Evolutionary conservation across 2,329 filamentous ascomycete species (phyloP), one percentile per base, ranked within the genome.

Genomic region (Aspergillus sp.): DNA sequence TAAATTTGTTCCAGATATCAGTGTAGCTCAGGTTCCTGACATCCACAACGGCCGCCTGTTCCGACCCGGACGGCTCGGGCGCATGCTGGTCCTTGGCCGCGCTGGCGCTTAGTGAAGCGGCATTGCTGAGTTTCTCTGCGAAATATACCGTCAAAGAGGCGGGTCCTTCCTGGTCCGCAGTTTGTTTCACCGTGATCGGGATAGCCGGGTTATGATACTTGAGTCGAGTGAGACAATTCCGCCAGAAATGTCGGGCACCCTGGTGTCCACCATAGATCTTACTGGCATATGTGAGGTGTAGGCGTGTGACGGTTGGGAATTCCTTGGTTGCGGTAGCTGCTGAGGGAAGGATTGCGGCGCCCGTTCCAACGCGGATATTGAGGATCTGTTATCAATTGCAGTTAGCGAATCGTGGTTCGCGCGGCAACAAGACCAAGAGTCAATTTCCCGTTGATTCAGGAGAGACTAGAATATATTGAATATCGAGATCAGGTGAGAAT

Each of bases 151-250:
- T 75, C 64, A 79, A 64, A 39, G 70, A 68, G 31, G 76, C 69
- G 44, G 72, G 73, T 3, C 66, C 70, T 21, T 70, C 73, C 64
- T 86, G 80, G 45, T 87, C 77, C 39, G 73, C 68, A 62, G 84
- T 87, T 58, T 90, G 89, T 74, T 89, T 88, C 67, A 96, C 85
- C 58, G 90, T 87, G 84, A 98, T 96, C 44, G 89, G 86, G 46
- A 97, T 75, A 12, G 86, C 79, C 0, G 95, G 95, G 74, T 99
- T 99, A 82, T 96, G 89, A 79, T 88, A 99, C 82, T 99, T 97
- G 65, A 99, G 82, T 57, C 91, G 86, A 21, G 91, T 90, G 48
- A 98, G 86, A 72, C 87, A 89, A 60, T 87, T 81, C 63, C 84
- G 86, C 90, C 91, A 96, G 83, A 99, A 97, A 79, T 91, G 91